Evolutionary conservation across 176 grass and related monocot genomes (phyloP).

Genomic region (Olyra latifolia): DNA sequence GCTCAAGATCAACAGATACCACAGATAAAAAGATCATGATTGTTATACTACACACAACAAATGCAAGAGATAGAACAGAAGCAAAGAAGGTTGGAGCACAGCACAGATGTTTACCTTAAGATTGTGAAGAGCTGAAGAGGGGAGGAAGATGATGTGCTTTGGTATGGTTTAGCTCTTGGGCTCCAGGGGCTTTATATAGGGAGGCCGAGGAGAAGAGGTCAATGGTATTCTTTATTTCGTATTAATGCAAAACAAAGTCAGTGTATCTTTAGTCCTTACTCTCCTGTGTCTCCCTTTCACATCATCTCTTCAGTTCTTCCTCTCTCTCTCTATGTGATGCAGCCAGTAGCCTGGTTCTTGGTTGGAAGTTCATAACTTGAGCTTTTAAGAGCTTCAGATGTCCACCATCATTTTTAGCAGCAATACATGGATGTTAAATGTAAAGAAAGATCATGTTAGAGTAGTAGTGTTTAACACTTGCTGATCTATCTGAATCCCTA

Average conservation of each 20-base stretch:
- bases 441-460: constrained; percentile 15
- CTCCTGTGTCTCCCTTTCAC: not conserved
- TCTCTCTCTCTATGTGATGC: constrained; percentile 29
- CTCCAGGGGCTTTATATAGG: constrained; percentile 42
- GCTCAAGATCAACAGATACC: not conserved
- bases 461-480: not conserved
- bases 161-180: constrained; percentile 21
- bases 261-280: not conserved
- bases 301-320: constrained; percentile 7
- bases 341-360: constrained; percentile 31
- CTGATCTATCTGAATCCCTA: not conserved
- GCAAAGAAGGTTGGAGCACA: not conserved
- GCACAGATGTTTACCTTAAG: not conserved
- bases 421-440: not conserved
- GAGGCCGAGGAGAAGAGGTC: constrained; percentile 39
- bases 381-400: constrained; percentile 21
- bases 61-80: constrained; percentile 11
- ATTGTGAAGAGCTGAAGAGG: not conserved
- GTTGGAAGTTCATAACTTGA: constrained; percentile 29
- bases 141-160: constrained; percentile 17
- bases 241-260: constrained; percentile 37
- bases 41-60: not conserved
- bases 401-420: constrained; percentile 28
- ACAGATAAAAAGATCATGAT: not conserved
- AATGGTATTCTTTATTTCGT: constrained; percentile 33